Evolutionary conservation across 169 alveolate species (phyloP).

Genomic region (Plasmodium gonderi): DNA sequence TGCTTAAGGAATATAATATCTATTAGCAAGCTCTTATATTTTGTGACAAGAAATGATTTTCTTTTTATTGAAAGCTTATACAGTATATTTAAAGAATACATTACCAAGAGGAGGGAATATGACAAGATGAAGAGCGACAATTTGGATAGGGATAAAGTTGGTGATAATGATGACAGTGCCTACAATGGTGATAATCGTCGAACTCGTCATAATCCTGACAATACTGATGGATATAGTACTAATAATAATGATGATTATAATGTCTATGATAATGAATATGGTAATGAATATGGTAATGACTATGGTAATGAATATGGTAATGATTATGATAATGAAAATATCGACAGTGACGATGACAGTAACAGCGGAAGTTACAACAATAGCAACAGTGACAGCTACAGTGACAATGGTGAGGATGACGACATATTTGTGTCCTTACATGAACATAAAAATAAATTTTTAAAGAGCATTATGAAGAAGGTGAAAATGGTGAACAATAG

Average conservation of each 20-base stretch:
- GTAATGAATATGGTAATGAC: neutral
- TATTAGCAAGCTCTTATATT: constrained; percentile 27
- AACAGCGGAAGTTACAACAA: no score
- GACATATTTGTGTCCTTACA: neutral
- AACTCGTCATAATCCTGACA: no score
- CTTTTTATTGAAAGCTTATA: constrained; percentile 54
- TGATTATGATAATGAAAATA: no score
- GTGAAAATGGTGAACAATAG: neutral
- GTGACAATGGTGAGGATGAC: no score
- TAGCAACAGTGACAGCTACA: no score
- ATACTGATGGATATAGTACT: no score
- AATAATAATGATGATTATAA: no score
- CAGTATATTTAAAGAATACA: constrained; percentile 24
- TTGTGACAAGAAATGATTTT: constrained; percentile 43
- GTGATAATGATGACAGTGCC: no score
- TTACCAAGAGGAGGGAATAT: constrained; percentile 25
- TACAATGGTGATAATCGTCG: no score
- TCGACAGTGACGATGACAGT: no score
- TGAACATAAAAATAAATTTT: neutral
- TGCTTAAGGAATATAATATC: constrained; percentile 34
- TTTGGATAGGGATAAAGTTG: neutral
- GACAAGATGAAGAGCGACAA: neutral
- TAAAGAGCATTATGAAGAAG: neutral
- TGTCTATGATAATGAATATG: no score
- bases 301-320: neutral